Evolutionary conservation across 768 basidiomycete species (phyloP).

Genomic region (Podaxis rugospora): DNA sequence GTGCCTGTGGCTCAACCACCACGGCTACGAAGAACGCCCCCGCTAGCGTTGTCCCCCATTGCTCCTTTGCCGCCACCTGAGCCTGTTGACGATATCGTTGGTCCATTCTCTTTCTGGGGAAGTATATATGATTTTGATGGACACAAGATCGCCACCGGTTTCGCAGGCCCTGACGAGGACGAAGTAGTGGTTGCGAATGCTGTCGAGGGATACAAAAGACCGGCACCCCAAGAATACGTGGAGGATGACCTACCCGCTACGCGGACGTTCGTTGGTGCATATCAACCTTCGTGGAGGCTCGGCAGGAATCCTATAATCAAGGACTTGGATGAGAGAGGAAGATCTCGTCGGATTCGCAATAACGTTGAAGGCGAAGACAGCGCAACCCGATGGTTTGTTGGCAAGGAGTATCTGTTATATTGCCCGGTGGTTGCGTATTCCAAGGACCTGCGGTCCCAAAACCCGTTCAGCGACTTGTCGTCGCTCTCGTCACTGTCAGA

Average conservation of each 20-base stretch:
- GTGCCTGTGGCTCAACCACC: background rate
- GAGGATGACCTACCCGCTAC: background rate
- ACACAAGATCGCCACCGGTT: background rate
- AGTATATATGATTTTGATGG: slow-evolving; percentile 4
- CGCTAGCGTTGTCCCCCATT: background rate
- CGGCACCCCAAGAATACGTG: background rate
- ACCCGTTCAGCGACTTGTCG: slow-evolving; percentile 6
- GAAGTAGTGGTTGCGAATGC: slow-evolving; percentile 1
- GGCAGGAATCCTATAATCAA: slow-evolving; percentile 6
- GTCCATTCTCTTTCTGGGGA: background rate
- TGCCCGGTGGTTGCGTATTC: slow-evolving; percentile 1
- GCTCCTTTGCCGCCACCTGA: background rate
- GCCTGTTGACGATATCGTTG: background rate
- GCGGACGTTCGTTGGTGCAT: slow-evolving; percentile 13
- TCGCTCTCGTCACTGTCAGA: slow-evolving; percentile 8
- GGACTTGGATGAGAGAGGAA: slow-evolving; percentile 4
- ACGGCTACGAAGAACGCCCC: background rate
- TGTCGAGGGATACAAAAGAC: background rate
- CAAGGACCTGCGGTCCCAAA: background rate
- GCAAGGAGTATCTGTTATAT: slow-evolving; percentile 6
- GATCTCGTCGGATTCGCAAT: background rate
- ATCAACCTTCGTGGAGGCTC: slow-evolving; percentile 14
- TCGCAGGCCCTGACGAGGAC: background rate
- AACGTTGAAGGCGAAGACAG: background rate
- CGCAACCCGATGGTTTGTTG: slow-evolving; percentile 8